Base-by-base conservation (phyloP, 495 filamentous ascomycete species). In the Aspergillus steynii region DNA sequence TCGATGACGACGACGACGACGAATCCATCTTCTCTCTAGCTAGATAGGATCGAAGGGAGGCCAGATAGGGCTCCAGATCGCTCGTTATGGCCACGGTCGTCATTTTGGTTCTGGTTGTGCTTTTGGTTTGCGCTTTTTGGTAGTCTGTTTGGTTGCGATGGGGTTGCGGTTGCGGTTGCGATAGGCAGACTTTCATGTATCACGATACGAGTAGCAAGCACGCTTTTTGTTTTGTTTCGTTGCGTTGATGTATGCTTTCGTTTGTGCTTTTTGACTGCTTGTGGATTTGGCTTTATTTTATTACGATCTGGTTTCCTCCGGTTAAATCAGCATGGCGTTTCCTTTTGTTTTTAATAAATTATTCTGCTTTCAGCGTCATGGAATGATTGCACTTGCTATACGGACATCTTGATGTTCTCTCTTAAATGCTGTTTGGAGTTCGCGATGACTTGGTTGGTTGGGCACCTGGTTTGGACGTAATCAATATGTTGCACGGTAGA, bases 51-150 rank as follows among this genome's bases (percentile, higher is more conserved):
- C 67, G 70, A 20, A 75, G 70, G 7, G 70, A 73, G 20, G 66
- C 67, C 34, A 75, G 50, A 49, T 75, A 75, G 26, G 64, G 62
- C 58, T 75, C 65, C 10, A 75, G 49, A 29, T 75, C 72, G 50
- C 63, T 67, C 2, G 70, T 75, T 54, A 73, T 71, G 9, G 69
- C 64, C 14, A 75, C 70, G 10, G 68, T 73, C 3, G 68, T 57
- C 70, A 75, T 68, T 42, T 42, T 15, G 14, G 47, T 59, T 59
- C 26, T 15, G 42, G 42, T 46, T 20, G 20, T 20, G 20, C 20
- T 20, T 20, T 20, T 20, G 20, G 20, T 5, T 49, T 12, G 25
- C 28, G 49, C 49, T 50, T 26, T 6, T 50, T 50, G 49, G 49
- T 50, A 29, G 5, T 50, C 12, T 46, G 8, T 65, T 32, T 12